A percentile compares a stretch with the other conserved stretches of the same genome.
Evolutionary conservation across 179 eudicot species (phyloP).

Genomic region (Nepenthes alata): DNA sequence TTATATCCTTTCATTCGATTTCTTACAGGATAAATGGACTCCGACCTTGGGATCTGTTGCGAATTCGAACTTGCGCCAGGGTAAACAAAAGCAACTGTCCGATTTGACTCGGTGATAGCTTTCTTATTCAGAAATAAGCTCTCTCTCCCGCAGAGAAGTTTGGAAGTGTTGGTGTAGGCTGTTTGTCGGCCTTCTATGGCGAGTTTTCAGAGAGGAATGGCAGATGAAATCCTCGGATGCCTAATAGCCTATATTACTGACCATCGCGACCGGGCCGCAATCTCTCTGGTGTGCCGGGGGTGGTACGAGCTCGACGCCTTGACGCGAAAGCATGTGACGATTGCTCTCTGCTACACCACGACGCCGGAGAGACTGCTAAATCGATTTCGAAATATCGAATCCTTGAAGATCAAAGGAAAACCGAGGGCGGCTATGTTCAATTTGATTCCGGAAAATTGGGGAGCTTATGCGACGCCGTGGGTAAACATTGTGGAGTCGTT

Average conservation of each 20-base stretch:
- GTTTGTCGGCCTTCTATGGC: too few relatives aligned
- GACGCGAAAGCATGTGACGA: constrained; percentile 54
- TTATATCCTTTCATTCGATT: too few relatives aligned
- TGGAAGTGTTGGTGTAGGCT: too few relatives aligned
- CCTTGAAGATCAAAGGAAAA: constrained; percentile 69
- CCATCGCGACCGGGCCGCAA: constrained; percentile 49
- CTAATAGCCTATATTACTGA: constrained; percentile 49
- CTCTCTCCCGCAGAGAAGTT: too few relatives aligned
- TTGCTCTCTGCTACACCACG: constrained; percentile 67
- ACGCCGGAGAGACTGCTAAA: constrained; percentile 40
- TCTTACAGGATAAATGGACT: too few relatives aligned
- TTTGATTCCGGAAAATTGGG: constrained; percentile 89
- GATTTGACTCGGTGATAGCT: too few relatives aligned
- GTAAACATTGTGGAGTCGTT: constrained; percentile 28
- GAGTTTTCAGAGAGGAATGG: constrained; percentile 15
- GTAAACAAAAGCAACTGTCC: too few relatives aligned
- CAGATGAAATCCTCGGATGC: constrained; percentile 54
- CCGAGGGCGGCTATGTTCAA: constrained; percentile 93
- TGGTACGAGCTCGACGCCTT: constrained; percentile 64
- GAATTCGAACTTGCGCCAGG: too few relatives aligned
- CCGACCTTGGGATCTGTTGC: too few relatives aligned
- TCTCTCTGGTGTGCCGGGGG: constrained; percentile 50
- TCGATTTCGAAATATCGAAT: constrained; percentile 60
- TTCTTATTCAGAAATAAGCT: too few relatives aligned
- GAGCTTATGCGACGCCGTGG: constrained; percentile 80